Evolutionary conservation across 177 flowering plant genomes (phyloP).

Genomic region (Telopea speciosissima): DNA sequence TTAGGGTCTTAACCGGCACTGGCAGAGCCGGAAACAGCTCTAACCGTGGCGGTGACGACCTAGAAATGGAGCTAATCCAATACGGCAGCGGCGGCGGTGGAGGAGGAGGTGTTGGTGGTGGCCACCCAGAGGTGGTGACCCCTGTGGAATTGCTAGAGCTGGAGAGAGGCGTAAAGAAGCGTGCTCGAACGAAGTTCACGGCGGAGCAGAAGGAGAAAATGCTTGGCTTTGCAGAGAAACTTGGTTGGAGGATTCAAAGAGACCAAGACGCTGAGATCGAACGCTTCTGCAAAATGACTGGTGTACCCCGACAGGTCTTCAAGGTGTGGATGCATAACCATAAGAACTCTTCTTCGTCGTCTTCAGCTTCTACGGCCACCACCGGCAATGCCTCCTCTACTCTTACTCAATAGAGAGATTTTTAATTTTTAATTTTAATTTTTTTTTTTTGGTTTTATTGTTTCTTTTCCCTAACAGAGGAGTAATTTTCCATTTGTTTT

Average conservation of each 20-base stretch:
- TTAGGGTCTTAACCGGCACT: conserved; percentile 1
- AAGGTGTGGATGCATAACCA: conserved; percentile 38
- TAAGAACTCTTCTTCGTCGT: conserved; percentile 15
- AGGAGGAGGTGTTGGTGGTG: not conserved
- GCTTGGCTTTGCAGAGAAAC: conserved; percentile 25
- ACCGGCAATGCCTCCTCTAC: conserved; percentile 11
- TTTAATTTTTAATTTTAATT: too few species aligned
- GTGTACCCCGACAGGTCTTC: conserved; percentile 24
- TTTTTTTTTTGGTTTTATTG: too few species aligned
- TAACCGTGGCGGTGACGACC: not conserved
- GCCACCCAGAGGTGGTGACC: not conserved
- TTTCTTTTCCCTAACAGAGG: too few species aligned
- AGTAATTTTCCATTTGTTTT: too few species aligned
- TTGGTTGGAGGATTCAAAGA: conserved; percentile 25
- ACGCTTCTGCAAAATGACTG: conserved; percentile 19
- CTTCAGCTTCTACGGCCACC: conserved; percentile 9
- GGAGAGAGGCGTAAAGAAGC: conserved; percentile 12
- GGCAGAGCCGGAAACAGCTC: not conserved
- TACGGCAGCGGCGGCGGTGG: not conserved
- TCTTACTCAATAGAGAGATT: conserved; percentile 1
- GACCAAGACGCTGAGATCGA: conserved; percentile 18
- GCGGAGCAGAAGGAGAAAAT: conserved; percentile 31
- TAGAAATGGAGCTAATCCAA: not conserved
- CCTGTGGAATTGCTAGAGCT: not conserved
- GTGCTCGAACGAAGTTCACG: conserved; percentile 24